phyloP scores from a whole-genome alignment of 2,329 filamentous ascomycete species.

The Hypoxylon sp. region DNA sequence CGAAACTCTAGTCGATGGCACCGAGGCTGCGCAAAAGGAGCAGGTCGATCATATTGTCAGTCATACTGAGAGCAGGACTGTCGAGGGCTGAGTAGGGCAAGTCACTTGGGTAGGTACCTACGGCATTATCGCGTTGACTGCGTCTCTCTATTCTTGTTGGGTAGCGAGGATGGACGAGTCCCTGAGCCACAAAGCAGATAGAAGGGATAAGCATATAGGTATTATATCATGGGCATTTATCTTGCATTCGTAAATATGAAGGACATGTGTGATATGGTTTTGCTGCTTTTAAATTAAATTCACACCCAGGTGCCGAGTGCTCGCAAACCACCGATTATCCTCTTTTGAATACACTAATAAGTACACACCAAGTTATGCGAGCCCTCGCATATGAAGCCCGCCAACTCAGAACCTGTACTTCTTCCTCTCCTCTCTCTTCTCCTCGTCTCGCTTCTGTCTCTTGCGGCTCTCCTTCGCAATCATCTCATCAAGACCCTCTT shows the following conservation, averaged over 20 bases:
- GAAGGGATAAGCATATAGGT: not conserved
- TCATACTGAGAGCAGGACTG: slow-evolving; percentile 9
- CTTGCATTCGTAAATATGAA: not conserved
- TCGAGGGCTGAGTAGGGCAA: not conserved
- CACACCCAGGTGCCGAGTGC: slow-evolving; percentile 2
- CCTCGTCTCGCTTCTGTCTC: slow-evolving; percentile 88
- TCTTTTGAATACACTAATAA: slow-evolving; percentile 41
- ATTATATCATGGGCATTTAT: slow-evolving; percentile 5
- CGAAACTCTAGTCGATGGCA: slow-evolving; percentile 50
- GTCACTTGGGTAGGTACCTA: not conserved
- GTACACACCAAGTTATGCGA: slow-evolving; percentile 23
- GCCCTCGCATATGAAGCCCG: not conserved
- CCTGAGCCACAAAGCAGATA: not conserved
- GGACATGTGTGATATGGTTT: not conserved
- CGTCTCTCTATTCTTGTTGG: not conserved
- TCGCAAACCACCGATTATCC: slow-evolving; percentile 10
- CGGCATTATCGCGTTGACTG: not conserved
- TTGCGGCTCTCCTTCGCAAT: slow-evolving; percentile 95
- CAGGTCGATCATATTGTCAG: slow-evolving; percentile 46
- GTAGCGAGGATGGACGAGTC: not conserved
- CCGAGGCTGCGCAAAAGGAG: slow-evolving; percentile 51
- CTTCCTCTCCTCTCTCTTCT: slow-evolving; percentile 77
- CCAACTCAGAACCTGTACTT: slow-evolving; percentile 64
- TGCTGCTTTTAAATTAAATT: slow-evolving; percentile 14
- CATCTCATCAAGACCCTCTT: slow-evolving; percentile 95